These are phyloP conservation scores for Barnettozyma salicaria DNA, from an alignment of 805 yeast genomes.

Conservation along the genomic window DNA sequence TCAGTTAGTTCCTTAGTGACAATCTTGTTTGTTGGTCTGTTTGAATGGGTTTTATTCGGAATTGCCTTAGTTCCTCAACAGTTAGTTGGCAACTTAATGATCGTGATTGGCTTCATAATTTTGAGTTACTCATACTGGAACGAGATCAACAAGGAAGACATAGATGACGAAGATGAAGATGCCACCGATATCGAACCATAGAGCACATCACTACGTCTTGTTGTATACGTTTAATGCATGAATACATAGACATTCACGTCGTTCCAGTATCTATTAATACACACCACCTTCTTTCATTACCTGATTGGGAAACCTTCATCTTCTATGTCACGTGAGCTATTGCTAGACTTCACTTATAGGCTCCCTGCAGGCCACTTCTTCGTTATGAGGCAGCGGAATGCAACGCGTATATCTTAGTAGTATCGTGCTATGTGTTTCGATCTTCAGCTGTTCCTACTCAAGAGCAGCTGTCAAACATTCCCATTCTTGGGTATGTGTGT, in stretches of 20 bases:
- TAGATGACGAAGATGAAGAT: conserved; percentile 29
- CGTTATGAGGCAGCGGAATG: background rate
- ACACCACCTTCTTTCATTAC: too few relatives aligned
- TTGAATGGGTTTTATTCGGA: conserved; percentile 66
- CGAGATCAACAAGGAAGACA: conserved; percentile 45
- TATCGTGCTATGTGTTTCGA: too few relatives aligned
- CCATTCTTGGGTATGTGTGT: too few relatives aligned
- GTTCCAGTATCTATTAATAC: too few relatives aligned
- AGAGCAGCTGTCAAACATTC: too few relatives aligned
- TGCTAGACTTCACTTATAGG: background rate
- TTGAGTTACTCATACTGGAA: conserved; percentile 62
- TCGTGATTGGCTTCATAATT: conserved; percentile 61
- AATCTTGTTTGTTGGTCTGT: conserved; percentile 70
- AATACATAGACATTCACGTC: too few relatives aligned
- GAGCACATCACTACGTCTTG: too few relatives aligned
- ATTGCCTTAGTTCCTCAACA: conserved; percentile 50
- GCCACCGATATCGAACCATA: conserved; percentile 12
- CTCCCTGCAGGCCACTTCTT: too few relatives aligned
- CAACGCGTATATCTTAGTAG: too few relatives aligned
- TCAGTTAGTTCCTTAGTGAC: conserved; percentile 65
- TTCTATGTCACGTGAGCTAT: background rate
- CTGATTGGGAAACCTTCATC: background rate
- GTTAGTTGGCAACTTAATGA: conserved; percentile 61
- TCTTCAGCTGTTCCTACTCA: too few relatives aligned
- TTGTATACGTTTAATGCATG: too few relatives aligned